A percentile compares a stretch with the other conserved stretches of the same genome.
Conservation (phyloP, 805 yeast genomes). For the Candida saitoana region DNA sequence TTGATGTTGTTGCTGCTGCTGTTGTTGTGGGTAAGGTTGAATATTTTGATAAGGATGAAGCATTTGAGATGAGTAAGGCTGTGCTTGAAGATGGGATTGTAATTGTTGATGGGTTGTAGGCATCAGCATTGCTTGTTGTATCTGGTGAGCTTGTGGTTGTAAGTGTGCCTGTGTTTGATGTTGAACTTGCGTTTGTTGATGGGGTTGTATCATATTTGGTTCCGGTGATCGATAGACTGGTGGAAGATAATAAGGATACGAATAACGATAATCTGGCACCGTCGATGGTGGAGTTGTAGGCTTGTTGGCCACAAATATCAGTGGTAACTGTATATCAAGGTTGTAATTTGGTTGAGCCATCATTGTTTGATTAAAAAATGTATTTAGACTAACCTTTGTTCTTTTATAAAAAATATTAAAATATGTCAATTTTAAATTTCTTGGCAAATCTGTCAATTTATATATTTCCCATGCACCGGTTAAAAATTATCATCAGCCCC, state of each 20-base stretch:
- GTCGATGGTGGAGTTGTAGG: neutral
- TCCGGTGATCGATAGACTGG: conserved; percentile 3
- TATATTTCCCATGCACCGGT: conserved; percentile 1
- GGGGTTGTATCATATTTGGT: conserved; percentile 1
- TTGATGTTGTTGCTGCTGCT: conserved; percentile 2
- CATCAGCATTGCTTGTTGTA: conserved; percentile 5
- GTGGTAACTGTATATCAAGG: conserved; percentile 3
- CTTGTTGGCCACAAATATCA: conserved; percentile 3
- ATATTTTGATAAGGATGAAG: neutral
- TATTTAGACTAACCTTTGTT: neutral
- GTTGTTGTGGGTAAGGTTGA: neutral
- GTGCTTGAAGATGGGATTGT: conserved; percentile 2
- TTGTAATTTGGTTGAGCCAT: conserved; percentile 4
- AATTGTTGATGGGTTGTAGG: neutral
- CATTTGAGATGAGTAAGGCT: neutral
- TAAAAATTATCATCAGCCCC: no score
- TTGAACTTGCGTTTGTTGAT: conserved; percentile 6
- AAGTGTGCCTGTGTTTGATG: neutral
- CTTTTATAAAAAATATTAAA: neutral
- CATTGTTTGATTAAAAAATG: neutral
- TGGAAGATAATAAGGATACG: conserved; percentile 3
- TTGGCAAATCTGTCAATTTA: conserved; percentile 6
- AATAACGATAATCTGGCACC: conserved; percentile 2
- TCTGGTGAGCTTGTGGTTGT: neutral
- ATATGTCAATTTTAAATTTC: neutral